Evolutionary conservation across 805 yeast species (phyloP), one percentile per base, ranked within the genome.

Genomic region (Saccharomyces jurei): DNA sequence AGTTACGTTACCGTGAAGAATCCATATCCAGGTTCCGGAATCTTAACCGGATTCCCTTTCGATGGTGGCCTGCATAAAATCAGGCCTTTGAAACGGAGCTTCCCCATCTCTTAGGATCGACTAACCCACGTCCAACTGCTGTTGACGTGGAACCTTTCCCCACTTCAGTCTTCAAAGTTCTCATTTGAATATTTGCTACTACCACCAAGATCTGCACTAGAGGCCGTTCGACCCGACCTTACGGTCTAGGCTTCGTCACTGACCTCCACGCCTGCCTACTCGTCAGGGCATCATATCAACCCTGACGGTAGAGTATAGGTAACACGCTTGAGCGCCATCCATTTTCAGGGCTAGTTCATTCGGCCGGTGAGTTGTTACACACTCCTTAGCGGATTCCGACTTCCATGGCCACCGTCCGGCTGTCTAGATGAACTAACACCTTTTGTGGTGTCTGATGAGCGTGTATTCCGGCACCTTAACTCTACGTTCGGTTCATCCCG

Each of bases 341-440:
- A 69, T 71, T 71, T 71, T 70, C 74, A 71, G 74, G 74, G 74
- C 73, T 71, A 70, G 71, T 69, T 69, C 74, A 72, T 72, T 71
- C 76, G 73, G 73, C 78, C 78, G 80, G 80, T 77, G 80, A 75
- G 79, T 75, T 70, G 71, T 71, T 67, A 69, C 75, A 71, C 76
- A 75, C 73, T 75, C 80, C 80, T 76, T 76, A 75, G 79, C 78
- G 80, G 79, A 75, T 77, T 74, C 79, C 78, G 69, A 71, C 77
- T 72, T 74, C 73, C 68, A 69, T 66, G 75, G 80, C 81, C 73
- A 77, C 79, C 80, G 79, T 75, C 80, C 80, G 77, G 77, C 73
- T 67, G 70, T 70, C 75, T 72, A 64, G 68, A 69, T 68, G 71
- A 68, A 70, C 74, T 68, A 72, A 71, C 74, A 71, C 75, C 74